Evolutionary conservation across 257 asterid species (phyloP), one percentile per base, ranked within the genome.

Genomic region (Ballota nigra): DNA sequence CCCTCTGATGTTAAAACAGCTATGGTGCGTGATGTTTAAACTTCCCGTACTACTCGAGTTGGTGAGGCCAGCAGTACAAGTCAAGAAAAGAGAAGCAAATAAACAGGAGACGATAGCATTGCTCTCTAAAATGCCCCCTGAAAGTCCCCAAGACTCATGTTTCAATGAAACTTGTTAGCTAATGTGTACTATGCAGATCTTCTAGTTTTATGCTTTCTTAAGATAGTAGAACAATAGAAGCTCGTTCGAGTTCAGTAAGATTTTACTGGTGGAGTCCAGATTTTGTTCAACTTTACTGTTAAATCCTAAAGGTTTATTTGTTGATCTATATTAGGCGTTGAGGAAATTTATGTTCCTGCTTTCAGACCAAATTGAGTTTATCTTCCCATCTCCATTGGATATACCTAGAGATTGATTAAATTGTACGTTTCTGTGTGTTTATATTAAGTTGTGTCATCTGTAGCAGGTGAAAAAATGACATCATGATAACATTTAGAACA

Each of bases 21-120:
- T 72, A 73, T 34, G 75, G 55, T 53, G 76, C 73, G 13, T 72
- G 81, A 84, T 81, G 72, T 79, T n/a, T 41, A 77, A 80, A 72
- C 81, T 82, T 61, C 70, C 69, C 57, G 58, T 20, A 34, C 45
- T 63, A 55, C 76, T 80, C 77, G 59, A 33, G 63, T 66, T 49
- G 88, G 74, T 66, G 78, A 82, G 64, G 77, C 77, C 80, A 69
- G 72, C 79, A 72, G 80, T 74, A 69, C 66, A 70, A 73, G 81
- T 71, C 63, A 59, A 70, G 86, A 80, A 76, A 86, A 36, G 80
- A 73, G 83, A 89, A 75, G 63, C 68, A 51, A 77, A 79, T 22
- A 83, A 75, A 71, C 74, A 47, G 68, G 79, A 74, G 67, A 31
- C 20, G 80, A 29, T 68, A 77, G 77, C 75, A 71, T 29, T 58